Evolutionary conservation across 2,329 filamentous ascomycete genomes (phyloP), one percentile per base, ranked within the genome.

Genomic region (Aspergillus sp.): DNA sequence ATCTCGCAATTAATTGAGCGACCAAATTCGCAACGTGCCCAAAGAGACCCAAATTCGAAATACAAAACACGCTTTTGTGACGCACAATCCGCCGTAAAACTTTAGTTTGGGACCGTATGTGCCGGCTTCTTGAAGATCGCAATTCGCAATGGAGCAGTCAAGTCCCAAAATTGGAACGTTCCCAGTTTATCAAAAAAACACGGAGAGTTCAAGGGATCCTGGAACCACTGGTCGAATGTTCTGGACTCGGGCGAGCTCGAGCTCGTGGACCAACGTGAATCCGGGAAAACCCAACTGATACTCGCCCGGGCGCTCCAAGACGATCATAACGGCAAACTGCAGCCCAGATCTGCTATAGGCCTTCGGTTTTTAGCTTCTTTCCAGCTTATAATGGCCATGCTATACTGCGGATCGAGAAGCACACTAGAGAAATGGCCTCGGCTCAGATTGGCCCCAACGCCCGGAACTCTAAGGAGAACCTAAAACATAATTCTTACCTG

Each of bases 211-310:
- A 51, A 43, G 50, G 45, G 41, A 57, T 56, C 52, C 58, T 53
- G 56, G 61, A 60, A 57, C 48, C 51, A 57, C 56, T 48, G 58
- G 47, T 48, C 60, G 60, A 64, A 53, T 61, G 59, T 62, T 60
- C 56, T 63, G 59, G 62, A 57, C 59, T 55, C 55, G 18, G 26
- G 34, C 38, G 36, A 50, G 44, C 18, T 50, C 53, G 42, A 22
- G 43, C 36, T 48, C 47, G 53, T 60, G 34, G 41, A 42, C 30
- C 32, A 32, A 56, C 52, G 41, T 47, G 18, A 17, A 20, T 38
- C 24, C 45, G 20, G 8, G 7, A 17, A 5, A n/a, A 48, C 24
- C 32, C 48, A 54, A 20, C 39, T 22, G 15, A 51, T 15, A 36
- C 24, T 34, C 24, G n/a, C 22, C 38, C 43, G 38, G 47, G 52